Percentiles rank a stretch among this genome's conserved stretches.
These are phyloP conservation scores for Starmerella apis DNA, from an alignment of 805 yeast species.

Conservation along the genomic window DNA sequence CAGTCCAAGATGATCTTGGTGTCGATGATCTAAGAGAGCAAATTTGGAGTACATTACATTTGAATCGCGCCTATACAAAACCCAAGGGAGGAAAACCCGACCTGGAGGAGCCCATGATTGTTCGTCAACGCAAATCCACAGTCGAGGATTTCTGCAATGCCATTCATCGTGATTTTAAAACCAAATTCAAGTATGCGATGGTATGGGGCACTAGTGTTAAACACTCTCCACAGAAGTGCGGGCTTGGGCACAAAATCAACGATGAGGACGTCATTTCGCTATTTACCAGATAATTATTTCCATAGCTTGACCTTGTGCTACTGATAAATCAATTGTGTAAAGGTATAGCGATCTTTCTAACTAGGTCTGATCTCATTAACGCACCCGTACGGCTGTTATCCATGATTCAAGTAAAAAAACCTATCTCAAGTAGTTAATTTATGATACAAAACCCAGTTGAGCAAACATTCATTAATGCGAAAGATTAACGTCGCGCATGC, in stretches of 20 bases:
- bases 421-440: no score
- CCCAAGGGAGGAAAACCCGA: conserved; percentile 69
- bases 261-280: conserved; percentile 93
- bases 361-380: no score
- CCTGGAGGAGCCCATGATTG: conserved; percentile 83
- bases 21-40: conserved; percentile 80
- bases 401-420: no score
- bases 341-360: neutral
- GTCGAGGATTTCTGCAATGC: conserved; percentile 84
- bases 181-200: conserved; percentile 83
- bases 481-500: no score
- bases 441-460: no score
- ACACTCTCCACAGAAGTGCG: conserved; percentile 95
- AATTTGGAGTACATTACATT: conserved; percentile 78
- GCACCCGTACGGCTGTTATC: no score
- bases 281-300: conserved; percentile 58
- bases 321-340: neutral
- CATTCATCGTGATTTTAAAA: conserved; percentile 84
- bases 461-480: no score
- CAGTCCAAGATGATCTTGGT: conserved; percentile 82
- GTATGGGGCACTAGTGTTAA: conserved; percentile 96
- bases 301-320: neutral
- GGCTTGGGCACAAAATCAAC: conserved; percentile 66
- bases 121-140: conserved; percentile 59
- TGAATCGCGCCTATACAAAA: conserved; percentile 78